These are phyloP conservation scores for Boletus reticuloceps DNA, from an alignment of 768 basidiomycete species.

Conservation along the genomic window DNA sequence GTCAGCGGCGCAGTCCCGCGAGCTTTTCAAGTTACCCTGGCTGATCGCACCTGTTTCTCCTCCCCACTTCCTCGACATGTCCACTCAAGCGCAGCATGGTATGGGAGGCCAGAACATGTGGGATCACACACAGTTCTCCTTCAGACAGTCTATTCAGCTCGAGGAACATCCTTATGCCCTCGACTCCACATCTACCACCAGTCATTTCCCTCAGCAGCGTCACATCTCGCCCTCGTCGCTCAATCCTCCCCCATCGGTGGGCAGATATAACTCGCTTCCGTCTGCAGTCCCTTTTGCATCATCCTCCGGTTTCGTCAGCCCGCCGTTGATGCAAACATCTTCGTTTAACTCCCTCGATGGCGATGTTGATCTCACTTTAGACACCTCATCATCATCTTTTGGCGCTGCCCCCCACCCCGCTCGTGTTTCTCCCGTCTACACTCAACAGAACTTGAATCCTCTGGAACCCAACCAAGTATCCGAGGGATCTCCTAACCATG, in stretches of 20 bases:
- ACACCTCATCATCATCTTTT: conserved; percentile 17
- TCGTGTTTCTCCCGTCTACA: conserved; percentile 14
- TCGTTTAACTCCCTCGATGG: conserved; percentile 8
- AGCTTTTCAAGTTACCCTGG: neutral
- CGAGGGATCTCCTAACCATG: conserved; percentile 9
- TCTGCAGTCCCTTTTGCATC: conserved; percentile 10
- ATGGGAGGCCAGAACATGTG: conserved; percentile 11
- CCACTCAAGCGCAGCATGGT: conserved; percentile 15
- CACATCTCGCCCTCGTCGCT: conserved; percentile 4
- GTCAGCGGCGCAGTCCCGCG: neutral
- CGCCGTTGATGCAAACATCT: conserved; percentile 7
- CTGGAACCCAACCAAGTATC: conserved; percentile 15
- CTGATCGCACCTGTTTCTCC: neutral
- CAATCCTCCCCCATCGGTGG: neutral
- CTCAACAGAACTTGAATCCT: conserved; percentile 6
- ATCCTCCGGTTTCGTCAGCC: conserved; percentile 11
- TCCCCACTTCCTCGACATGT: conserved; percentile 16
- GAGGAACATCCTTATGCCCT: conserved; percentile 26
- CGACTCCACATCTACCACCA: conserved; percentile 4
- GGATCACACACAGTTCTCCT: conserved; percentile 14
- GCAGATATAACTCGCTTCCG: conserved; percentile 12
- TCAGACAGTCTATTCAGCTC: conserved; percentile 25
- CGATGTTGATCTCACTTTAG: conserved; percentile 4
- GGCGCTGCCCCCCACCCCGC: conserved; percentile 5
- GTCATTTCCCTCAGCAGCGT: conserved; percentile 10